Percentiles rank a stretch among this genome's conserved stretches.
These are phyloP conservation scores for Nitzschia putrida DNA, from an alignment of 108 stramenopile species.

Conservation along the genomic window DNA sequence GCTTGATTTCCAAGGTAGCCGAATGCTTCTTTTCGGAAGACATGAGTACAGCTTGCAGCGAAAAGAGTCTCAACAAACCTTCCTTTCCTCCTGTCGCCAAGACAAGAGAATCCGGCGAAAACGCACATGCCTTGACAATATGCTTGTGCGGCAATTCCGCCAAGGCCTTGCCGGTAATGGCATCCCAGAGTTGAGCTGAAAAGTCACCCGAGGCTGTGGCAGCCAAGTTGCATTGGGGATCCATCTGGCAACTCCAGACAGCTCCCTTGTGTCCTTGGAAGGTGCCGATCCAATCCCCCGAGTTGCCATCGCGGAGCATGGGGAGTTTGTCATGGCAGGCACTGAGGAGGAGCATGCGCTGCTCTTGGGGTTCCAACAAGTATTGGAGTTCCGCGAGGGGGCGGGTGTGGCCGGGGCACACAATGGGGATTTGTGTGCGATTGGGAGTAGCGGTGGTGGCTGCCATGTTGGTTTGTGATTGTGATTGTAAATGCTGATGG, in stretches of 20 bases:
- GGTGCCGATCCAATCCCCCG: slow-evolving; percentile 99
- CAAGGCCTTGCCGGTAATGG: slow-evolving; percentile 77
- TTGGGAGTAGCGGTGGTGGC: neutral
- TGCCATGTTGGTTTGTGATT: neutral
- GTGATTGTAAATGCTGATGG: neutral
- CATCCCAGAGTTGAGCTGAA: slow-evolving; percentile 85
- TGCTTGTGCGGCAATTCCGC: slow-evolving; percentile 88
- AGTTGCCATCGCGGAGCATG: slow-evolving; percentile 93
- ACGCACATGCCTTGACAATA: slow-evolving; percentile 95
- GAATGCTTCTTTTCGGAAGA: slow-evolving; percentile 11
- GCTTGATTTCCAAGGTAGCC: slow-evolving; percentile 8
- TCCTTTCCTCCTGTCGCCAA: slow-evolving; percentile 96
- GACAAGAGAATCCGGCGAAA: slow-evolving; percentile 69
- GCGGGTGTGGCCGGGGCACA: slow-evolving; percentile 93
- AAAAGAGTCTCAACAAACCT: slow-evolving; percentile 86
- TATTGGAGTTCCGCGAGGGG: slow-evolving; percentile 89
- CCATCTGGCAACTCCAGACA: slow-evolving; percentile 95
- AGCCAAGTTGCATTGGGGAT: slow-evolving; percentile 78
- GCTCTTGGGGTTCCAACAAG: slow-evolving; percentile 46
- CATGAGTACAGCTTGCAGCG: slow-evolving; percentile 31
- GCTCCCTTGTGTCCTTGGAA: slow-evolving; percentile 99
- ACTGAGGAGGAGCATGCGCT: slow-evolving; percentile 71
- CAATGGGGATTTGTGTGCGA: slow-evolving; percentile 81
- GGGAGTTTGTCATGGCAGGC: slow-evolving; percentile 91
- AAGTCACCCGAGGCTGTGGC: slow-evolving; percentile 92